A percentile compares a stretch with the other conserved stretches of the same genome.
Evolutionary conservation across 1,284 basidiomycete genomes (phyloP).

Genomic region (Trametes versicolor): DNA sequence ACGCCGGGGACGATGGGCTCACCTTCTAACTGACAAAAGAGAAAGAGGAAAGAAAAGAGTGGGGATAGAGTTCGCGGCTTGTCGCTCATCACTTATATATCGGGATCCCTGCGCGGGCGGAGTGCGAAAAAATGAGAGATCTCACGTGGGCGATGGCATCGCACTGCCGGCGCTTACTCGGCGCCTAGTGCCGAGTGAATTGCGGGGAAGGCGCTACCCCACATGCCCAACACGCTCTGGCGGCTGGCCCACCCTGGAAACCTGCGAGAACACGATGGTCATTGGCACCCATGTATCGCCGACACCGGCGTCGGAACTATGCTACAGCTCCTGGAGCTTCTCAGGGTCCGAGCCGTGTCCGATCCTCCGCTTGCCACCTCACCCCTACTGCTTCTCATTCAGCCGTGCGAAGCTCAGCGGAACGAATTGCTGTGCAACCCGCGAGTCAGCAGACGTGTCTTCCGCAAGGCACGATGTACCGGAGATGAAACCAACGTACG

Average conservation of each 20-base stretch:
- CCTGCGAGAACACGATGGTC: constrained; percentile 22
- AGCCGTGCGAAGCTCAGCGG: constrained; percentile 69
- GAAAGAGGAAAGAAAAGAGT: constrained; percentile 45
- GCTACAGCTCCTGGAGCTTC: constrained; percentile 24
- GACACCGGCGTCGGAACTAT: constrained; percentile 31
- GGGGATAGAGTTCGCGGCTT: constrained; percentile 36
- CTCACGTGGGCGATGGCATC: constrained; percentile 39
- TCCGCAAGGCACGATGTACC: constrained; percentile 37
- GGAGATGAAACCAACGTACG: constrained; percentile 59
- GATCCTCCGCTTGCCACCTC: constrained; percentile 26
- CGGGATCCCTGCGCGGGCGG: constrained; percentile 31
- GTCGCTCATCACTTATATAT: constrained; percentile 42
- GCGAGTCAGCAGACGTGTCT: constrained; percentile 44
- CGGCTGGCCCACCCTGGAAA: constrained; percentile 22
- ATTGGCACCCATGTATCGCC: constrained; percentile 27
- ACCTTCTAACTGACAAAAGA: constrained; percentile 59
- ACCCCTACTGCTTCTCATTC: constrained; percentile 50
- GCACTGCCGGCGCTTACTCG: constrained; percentile 24
- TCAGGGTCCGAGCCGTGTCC: constrained; percentile 32
- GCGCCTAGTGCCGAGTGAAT: constrained; percentile 19
- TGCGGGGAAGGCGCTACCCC: constrained; percentile 35
- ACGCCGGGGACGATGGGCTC: constrained; percentile 39
- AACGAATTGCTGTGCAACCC: constrained; percentile 61
- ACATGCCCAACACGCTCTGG: constrained; percentile 28
- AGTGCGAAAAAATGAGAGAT: constrained; percentile 43